Evolutionary conservation across 1,284 basidiomycete genomes (phyloP), one percentile per base, ranked within the genome.

Genomic region (Tylopilus sp.): DNA sequence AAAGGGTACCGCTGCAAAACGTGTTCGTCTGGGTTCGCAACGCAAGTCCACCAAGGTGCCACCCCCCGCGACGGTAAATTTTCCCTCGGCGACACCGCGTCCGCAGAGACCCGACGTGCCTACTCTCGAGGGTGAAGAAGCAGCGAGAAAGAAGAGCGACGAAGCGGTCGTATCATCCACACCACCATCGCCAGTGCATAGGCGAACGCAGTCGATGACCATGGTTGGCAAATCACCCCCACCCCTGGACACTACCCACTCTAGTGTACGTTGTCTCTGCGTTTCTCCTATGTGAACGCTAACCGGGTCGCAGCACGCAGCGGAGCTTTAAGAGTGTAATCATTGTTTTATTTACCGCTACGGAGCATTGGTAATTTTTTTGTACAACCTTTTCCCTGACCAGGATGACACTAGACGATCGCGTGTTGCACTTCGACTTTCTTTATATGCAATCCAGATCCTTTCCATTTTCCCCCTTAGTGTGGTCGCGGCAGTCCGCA

Each of bases 211-310:
- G 29, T 59, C 63, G 1, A 49, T 59, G 61, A 39, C 56, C 25
- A 55, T 55, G 58, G 63, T 61, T 67, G 42, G 30, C 40, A 73
- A 67, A 48, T 68, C 52, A 28, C 61, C 55, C 6, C 21, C 38
- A 15, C 31, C 51, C 2, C 40, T 45, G 41, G 51, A 53, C n/a
- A 36, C 49, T 4, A 30, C 51, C 21, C 51, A 53, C 13, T 19
- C 59, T 21, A 59, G 34, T 15, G 61, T 63, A 34, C 38, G 62
- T 58, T 9, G 9, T 9, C 13, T 11, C 4, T 7, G 16, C 4
- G 2, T 47, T 12, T 7, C n/a, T 5, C 15, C 19, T 18, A n/a
- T 13, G 12, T 16, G n/a, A n/a, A 6, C 11, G 23, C 45, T 56
- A 6, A 61, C 41, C 12, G 2, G 28, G 13, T 6, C 31, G 8